Percentiles rank a stretch among this genome's conserved stretches.
Conservation (phyloP, 345 rosid genomes). For the Populus tremula region DNA sequence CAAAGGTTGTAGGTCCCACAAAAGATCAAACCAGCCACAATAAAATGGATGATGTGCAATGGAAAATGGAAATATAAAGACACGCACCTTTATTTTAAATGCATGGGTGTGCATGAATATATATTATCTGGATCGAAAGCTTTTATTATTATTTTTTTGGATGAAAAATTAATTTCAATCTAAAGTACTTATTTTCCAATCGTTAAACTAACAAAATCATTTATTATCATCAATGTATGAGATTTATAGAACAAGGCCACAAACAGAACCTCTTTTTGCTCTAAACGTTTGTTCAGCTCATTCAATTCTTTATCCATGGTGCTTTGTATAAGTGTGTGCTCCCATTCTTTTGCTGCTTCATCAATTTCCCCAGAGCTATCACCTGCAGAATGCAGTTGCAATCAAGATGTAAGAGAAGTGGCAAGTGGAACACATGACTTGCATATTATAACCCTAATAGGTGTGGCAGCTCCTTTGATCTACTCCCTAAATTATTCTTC, state of each 20-base stretch:
- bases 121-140: too few species aligned
- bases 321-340: slow-evolving; percentile 84
- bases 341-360: slow-evolving; percentile 87
- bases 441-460: neutral
- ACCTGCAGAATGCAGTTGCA: slow-evolving; percentile 29
- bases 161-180: too few species aligned
- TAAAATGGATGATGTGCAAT: too few species aligned
- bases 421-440: neutral
- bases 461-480: neutral
- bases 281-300: slow-evolving; percentile 79
- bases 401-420: slow-evolving; percentile 11
- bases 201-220: too few species aligned
- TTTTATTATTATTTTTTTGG: too few species aligned
- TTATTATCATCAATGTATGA: slow-evolving; percentile 8
- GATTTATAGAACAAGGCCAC: slow-evolving; percentile 14
- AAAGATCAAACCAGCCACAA: too few species aligned
- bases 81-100: too few species aligned
- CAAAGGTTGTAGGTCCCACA: neutral
- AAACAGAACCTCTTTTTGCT: slow-evolving; percentile 75
- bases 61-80: too few species aligned
- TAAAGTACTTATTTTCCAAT: too few species aligned
- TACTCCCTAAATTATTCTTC: neutral
- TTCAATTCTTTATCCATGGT: slow-evolving; percentile 90
- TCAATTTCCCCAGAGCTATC: slow-evolving; percentile 67
- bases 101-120: too few species aligned